These are phyloP conservation scores for Lactarius hatsudake DNA, from an alignment of 768 basidiomycete genomes.

Conservation along the genomic window DNA sequence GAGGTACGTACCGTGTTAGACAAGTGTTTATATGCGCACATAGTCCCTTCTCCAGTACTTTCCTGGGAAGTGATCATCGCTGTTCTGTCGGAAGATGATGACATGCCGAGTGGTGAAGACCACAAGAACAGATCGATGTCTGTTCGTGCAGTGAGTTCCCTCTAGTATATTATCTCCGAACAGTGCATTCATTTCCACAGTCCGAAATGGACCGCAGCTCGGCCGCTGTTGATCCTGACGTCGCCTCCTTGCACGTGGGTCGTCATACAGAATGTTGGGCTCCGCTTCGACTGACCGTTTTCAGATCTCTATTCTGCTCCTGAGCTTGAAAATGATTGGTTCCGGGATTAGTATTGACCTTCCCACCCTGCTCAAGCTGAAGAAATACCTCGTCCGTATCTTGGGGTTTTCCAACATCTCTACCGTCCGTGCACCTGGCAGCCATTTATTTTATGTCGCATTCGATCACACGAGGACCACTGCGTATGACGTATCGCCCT, in stretches of 20 bases:
- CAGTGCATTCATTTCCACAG: conserved; percentile 31
- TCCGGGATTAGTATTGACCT: conserved; percentile 57
- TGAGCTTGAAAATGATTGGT: conserved; percentile 65
- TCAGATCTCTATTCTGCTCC: conserved; percentile 54
- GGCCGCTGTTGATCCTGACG: conserved; percentile 44
- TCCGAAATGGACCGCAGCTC: conserved; percentile 32
- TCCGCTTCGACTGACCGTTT: neutral
- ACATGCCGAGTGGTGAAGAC: conserved; percentile 38
- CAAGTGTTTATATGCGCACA: neutral
- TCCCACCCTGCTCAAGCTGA: conserved; percentile 56
- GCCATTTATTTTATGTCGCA: conserved; percentile 51
- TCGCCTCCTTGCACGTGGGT: conserved; percentile 46
- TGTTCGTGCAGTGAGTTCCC: conserved; percentile 41
- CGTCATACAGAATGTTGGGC: neutral
- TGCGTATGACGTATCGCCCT: conserved; percentile 46
- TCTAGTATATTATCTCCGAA: neutral
- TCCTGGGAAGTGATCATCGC: conserved; percentile 64
- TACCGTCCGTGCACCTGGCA: conserved; percentile 44
- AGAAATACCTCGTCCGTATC: conserved; percentile 45
- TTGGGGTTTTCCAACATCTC: conserved; percentile 56
- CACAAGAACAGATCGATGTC: conserved; percentile 41
- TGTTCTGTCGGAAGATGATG: conserved; percentile 54
- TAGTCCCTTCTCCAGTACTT: conserved; percentile 43
- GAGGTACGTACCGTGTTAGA: conserved; percentile 41
- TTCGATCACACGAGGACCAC: conserved; percentile 49